phyloP scores from a whole-genome alignment of 163 green algal genomes.

The Prototheca wickerhamii region DNA sequence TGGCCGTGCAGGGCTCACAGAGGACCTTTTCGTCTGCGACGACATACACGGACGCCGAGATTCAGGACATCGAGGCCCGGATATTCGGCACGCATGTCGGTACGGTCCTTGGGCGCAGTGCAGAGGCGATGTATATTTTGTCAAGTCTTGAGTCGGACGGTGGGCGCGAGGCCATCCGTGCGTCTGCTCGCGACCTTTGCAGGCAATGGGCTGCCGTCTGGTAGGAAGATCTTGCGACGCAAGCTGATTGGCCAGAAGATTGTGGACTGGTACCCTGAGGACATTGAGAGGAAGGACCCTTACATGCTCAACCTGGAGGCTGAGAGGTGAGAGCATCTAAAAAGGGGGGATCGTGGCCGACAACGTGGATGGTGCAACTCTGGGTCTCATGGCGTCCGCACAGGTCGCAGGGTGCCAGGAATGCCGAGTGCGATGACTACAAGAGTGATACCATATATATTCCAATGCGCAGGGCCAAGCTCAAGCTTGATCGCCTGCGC shows the following conservation, averaged over 20 bases:
- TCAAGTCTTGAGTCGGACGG: neutral
- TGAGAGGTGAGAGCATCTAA: conserved; percentile 19
- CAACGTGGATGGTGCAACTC: no score
- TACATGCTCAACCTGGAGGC: conserved; percentile 36
- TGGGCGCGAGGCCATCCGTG: neutral
- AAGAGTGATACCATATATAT: no score
- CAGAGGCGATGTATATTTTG: neutral
- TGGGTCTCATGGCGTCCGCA: no score
- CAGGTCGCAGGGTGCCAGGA: no score
- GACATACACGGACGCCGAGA: neutral
- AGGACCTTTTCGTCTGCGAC: neutral
- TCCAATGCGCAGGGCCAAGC: conserved; percentile 40
- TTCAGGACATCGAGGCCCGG: conserved; percentile 3
- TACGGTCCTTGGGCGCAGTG: neutral
- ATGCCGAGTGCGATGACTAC: no score
- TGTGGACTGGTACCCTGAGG: conserved; percentile 37
- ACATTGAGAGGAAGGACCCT: conserved; percentile 30
- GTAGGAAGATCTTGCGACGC: conserved; percentile 49
- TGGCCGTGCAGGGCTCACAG: no score
- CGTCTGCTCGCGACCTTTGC: neutral
- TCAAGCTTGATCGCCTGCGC: conserved; percentile 43
- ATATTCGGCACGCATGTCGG: conserved; percentile 60
- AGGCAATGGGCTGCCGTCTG: conserved; percentile 44
- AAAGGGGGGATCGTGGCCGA: neutral
- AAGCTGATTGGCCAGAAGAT: conserved; percentile 37